Base-by-base conservation (phyloP, 2,329 filamentous ascomycete genomes). In the Fusarium virguliforme region DNA sequence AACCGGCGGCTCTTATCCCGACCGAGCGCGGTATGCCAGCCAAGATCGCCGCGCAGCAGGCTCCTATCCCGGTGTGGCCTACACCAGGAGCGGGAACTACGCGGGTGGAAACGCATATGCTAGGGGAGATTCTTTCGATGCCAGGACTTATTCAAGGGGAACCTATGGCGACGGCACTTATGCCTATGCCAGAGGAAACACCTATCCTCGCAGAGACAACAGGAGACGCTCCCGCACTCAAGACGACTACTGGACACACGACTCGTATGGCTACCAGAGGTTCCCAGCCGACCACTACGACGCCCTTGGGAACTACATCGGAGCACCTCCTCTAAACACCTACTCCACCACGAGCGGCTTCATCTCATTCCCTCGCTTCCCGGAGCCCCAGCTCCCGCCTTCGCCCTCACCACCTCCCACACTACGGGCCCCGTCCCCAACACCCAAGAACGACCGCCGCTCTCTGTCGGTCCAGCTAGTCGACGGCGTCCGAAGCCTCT, bases 271-370 rank as follows among this genome's bases (percentile, higher is more conserved):
- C 40, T 60, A 46, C 18, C 68, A 68, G 50, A 62, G 60, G 8
- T 69, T 66, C 12, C 68, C 68, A 1, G 54, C 56, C 40, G 68
- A 72, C 35, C 68, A 71, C 38, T 72, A 71, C 35, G 68, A 62
- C 9, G 57, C 55, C 37, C 41, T 32, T 30, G 68, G 68, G 10
- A 71, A 71, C 48, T 69, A 71, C 22, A 43, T 66, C 26, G 65
- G 65, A 8, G 40, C 40, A 3, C 68, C 60, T 35, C 68, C 64
- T 18, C 18, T 18, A 18, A 18, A 18, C 4, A 43, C 53, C 34
- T 32, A 48, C 46, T 40, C 65, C 18, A 48, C 43, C n/a, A 15
- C 35, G 0, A 40, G 18, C 15, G 28, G 58, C 28, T 62, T 70
- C 10, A 62, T 70, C 18, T 69, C 69, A 26, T 71, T 71, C 40